Evolutionary conservation across 345 rosid species (phyloP).

Genomic region (Hevea brasiliensis): DNA sequence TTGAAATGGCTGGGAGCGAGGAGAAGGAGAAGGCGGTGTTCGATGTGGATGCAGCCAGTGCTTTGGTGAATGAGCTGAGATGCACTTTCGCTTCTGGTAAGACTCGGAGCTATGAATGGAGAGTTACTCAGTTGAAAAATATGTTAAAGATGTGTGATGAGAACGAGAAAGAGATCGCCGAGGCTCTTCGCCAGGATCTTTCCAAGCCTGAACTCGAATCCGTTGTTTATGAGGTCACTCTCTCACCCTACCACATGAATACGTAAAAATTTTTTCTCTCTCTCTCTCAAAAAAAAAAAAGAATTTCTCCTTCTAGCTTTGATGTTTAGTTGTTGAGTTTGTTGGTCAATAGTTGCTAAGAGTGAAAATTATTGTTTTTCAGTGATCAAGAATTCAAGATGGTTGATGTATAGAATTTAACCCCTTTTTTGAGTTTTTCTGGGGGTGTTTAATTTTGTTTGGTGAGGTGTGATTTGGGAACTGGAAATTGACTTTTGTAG

Average conservation of each 20-base stretch:
- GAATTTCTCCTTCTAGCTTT: no score
- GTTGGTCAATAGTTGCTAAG: no score
- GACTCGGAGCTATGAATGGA: conserved; percentile 75
- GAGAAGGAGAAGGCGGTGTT: conserved; percentile 7
- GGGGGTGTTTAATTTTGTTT: background rate
- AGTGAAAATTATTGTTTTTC: no score
- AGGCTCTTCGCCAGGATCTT: conserved; percentile 74
- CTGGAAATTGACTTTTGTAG: background rate
- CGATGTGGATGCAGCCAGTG: conserved; percentile 50
- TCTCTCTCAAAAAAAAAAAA: no score
- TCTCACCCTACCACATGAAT: background rate
- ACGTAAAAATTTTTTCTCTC: no score
- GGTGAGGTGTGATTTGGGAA: background rate
- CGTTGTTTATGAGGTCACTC: conserved; percentile 62
- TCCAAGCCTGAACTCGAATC: conserved; percentile 79
- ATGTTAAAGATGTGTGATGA: conserved; percentile 53
- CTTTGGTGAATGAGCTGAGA: conserved; percentile 52
- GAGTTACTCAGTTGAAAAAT: conserved; percentile 62
- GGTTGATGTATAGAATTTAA: background rate
- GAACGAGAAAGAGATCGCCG: conserved; percentile 62
- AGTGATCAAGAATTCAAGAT: no score
- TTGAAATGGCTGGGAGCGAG: background rate
- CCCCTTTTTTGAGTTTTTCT: background rate
- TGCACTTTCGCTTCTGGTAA: conserved; percentile 50
- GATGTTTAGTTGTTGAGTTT: no score